Conservation (phyloP, 2,329 filamentous ascomycete genomes). For the Dactylellina haptotyla region DNA sequence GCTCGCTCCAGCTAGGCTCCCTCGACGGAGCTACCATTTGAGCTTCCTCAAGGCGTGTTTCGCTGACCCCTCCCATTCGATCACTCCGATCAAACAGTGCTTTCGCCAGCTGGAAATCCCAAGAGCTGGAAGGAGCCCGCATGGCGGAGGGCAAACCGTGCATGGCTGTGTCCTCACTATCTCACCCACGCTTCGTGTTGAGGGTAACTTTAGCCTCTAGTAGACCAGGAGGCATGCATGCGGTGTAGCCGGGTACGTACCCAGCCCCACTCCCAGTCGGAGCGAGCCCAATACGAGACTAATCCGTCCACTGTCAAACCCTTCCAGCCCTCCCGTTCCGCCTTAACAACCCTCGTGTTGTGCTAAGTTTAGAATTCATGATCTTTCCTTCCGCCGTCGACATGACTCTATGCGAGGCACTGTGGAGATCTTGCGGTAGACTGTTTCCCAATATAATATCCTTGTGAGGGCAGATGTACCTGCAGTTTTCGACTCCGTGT, state of each 20-base stretch:
- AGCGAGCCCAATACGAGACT: neutral
- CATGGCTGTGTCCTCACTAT: slow-evolving; percentile 34
- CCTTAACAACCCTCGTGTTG: slow-evolving; percentile 8
- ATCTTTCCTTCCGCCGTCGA: slow-evolving; percentile 7
- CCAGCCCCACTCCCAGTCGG: slow-evolving; percentile 5
- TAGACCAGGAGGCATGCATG: slow-evolving; percentile 10
- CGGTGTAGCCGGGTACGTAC: slow-evolving; percentile 4
- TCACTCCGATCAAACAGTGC: slow-evolving; percentile 21
- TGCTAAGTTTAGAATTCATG: slow-evolving; percentile 45
- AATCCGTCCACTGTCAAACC: neutral
- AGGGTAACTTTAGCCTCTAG: slow-evolving; percentile 45
- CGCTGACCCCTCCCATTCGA: slow-evolving; percentile 41
- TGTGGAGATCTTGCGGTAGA: slow-evolving; percentile 10
- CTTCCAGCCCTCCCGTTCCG: slow-evolving; percentile 16
- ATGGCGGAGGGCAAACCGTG: slow-evolving; percentile 41
- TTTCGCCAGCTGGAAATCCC: neutral
- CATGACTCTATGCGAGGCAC: neutral
- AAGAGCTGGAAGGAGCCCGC: slow-evolving; percentile 12
- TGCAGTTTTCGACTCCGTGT: slow-evolving; percentile 34
- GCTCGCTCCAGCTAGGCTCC: slow-evolving; percentile 27
- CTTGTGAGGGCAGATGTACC: slow-evolving; percentile 29
- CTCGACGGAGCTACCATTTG: slow-evolving; percentile 31
- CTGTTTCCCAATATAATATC: slow-evolving; percentile 5
- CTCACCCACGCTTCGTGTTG: neutral
- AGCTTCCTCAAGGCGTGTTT: slow-evolving; percentile 11